Evolutionary conservation across 2,329 filamentous ascomycete species (phyloP).

Genomic region (Passalora sequoiae): DNA sequence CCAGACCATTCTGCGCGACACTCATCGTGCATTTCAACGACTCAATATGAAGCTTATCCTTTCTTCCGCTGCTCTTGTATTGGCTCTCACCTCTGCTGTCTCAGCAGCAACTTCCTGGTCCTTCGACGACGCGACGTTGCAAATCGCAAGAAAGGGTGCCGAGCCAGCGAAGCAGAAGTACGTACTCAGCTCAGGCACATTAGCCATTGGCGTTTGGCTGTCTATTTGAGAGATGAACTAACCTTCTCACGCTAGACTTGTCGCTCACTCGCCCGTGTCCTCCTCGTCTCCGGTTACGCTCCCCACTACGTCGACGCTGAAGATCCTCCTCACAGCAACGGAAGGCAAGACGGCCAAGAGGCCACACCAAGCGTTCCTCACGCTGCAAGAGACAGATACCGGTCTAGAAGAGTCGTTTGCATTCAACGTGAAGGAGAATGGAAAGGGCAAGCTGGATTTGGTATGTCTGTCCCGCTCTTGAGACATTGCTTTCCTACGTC

Average conservation of each 20-base stretch:
- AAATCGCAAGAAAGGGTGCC: conserved; percentile 57
- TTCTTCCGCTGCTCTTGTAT: conserved; percentile 11
- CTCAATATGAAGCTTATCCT: too few species aligned
- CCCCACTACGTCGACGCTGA: conserved; percentile 66
- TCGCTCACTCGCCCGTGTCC: conserved; percentile 50
- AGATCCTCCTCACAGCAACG: conserved; percentile 73
- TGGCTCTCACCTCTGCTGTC: conserved; percentile 28
- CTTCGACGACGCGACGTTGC: conserved; percentile 67
- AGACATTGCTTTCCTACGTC: conserved; percentile 2
- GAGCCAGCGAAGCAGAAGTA: conserved; percentile 56
- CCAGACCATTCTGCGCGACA: too few species aligned
- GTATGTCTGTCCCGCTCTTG: conserved; percentile 50
- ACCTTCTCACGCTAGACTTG: conserved; percentile 35
- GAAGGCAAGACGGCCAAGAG: conserved; percentile 73
- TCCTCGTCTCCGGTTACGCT: conserved; percentile 52
- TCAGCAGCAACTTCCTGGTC: conserved; percentile 58
- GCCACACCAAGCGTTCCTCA: conserved; percentile 89
- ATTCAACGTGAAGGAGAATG: conserved; percentile 76
- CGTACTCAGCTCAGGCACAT: conserved; percentile 5
- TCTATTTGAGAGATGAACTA: too few species aligned
- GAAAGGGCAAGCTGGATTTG: conserved; percentile 78
- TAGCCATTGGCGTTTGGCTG: too few species aligned
- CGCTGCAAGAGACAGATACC: conserved; percentile 67
- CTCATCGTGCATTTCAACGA: too few species aligned
- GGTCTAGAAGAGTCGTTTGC: conserved; percentile 85